Evolutionary conservation across 2,329 filamentous ascomycete genomes (phyloP), one percentile per base, ranked within the genome.

Genomic region (Trichoderma sp.): DNA sequence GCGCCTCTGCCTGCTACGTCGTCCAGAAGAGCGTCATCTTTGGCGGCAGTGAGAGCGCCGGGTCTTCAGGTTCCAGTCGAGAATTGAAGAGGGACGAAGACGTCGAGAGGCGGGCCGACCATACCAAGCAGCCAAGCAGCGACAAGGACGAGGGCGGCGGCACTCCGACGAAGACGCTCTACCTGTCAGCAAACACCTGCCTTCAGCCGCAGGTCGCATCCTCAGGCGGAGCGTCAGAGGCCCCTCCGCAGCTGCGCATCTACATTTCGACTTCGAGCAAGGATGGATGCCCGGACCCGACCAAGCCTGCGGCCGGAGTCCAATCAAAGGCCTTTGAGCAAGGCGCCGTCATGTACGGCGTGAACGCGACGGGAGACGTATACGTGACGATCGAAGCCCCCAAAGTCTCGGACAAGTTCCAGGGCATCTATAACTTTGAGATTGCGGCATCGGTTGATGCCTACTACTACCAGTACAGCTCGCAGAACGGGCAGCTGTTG

Each of bases 161-260:
- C 26, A 17, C 17, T 28, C 30, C 69, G 9, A 41, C 66, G 10
- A 72, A 77, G 48, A 85, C 78, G 1, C 80, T 98, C 3, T 97
- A 90, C 75, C 83, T 99, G 62, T 93, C 93, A 2, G 87, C 93
- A 50, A 98, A 93, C 69, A 93, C 91, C 1, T 99, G 95, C 76
- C 77, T 86, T 28, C 92, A 96, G 71, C 95, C 94, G 14, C 74
- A 77, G 21, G 80, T 82, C n/a, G 24, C 48, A 30, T 48, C 24
- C 21, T 56, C 30, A 28, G 59, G 21, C 34, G 34, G 1, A 56
- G 34, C n/a, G 66, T 69, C 54, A 15, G 34, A 14, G 14, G 19
- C 1, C 21, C 85, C 90, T 14, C 89, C 90, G 1, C 93, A 96
- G 71, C 83, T 98, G 58, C 85, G 85, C 14, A 79, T 98, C 10